phyloP scores from a whole-genome alignment of 805 yeast species.

The Myxozyma mucilagina region DNA sequence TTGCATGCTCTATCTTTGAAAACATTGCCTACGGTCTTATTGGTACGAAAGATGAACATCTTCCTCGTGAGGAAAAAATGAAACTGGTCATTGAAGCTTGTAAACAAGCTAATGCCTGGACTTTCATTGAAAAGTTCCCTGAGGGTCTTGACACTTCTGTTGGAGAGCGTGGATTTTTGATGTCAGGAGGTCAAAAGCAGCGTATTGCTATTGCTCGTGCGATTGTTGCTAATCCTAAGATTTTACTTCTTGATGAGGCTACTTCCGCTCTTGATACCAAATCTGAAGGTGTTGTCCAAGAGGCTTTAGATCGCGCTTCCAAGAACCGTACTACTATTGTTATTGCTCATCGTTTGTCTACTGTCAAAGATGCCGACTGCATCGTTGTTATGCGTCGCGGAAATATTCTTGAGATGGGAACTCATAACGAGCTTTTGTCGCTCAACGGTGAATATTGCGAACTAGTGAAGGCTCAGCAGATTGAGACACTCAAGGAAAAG shows the following conservation, averaged over 20 bases:
- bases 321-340: constrained; percentile 48
- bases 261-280: constrained; percentile 66
- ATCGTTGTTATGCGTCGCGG: constrained; percentile 49
- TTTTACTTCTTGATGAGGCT: constrained; percentile 63
- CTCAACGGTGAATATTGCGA: constrained; percentile 34
- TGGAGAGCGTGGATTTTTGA: constrained; percentile 59
- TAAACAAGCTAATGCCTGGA: constrained; percentile 53
- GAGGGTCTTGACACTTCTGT: constrained; percentile 51
- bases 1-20: constrained; percentile 81
- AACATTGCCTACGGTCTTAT: constrained; percentile 75
- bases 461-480: constrained; percentile 38
- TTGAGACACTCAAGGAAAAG: constrained; percentile 28
- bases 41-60: constrained; percentile 37
- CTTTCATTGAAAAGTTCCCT: constrained; percentile 54
- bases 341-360: constrained; percentile 54
- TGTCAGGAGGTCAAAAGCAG: constrained; percentile 72
- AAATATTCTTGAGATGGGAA: constrained; percentile 47
- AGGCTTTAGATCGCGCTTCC: constrained; percentile 46
- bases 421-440: constrained; percentile 38
- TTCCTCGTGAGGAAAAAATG: constrained; percentile 43
- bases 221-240: constrained; percentile 53
- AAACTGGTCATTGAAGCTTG: constrained; percentile 47
- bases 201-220: constrained; percentile 65
- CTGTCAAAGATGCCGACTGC: constrained; percentile 52
- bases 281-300: constrained; percentile 60